Evolutionary conservation across 257 asterid species (phyloP), one percentile per base, ranked within the genome.

Genomic region (Striga asiatica): DNA sequence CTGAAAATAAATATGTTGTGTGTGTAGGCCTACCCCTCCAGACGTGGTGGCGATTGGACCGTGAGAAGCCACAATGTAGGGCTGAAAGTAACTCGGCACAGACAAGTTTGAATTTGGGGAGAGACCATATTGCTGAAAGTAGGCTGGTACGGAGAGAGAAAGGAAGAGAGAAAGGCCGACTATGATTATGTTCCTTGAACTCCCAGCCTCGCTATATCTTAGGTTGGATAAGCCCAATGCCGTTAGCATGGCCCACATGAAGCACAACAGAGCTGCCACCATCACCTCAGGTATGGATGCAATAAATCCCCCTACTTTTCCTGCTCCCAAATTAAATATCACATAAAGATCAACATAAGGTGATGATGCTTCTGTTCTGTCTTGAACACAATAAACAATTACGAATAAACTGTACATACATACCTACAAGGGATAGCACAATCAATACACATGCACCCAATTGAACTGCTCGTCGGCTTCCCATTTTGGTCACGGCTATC

Each of bases 401-500:
- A 34, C 8, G 12, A 4, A 34, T 3, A 5, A 34, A 8, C 2
- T 13, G 3, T 34, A 16, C 6, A 16, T 1, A 61, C 71, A 23
- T 74, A 92, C 95, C 97, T 50, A 92, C 63, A 16, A 84, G 84
- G 21, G 99, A 92, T 37, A 92, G 80, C 60, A 68, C 66, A 42
- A 92, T 81, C 74, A 92, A 64, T 60, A 81, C 62, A 55, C 81
- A 70, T 14, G 94, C 97, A 47, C 99, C 99, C 75, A 88, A 64
- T 66, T 83, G 88, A 18, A 92, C 82, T 21, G 93, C 97, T 76
- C 84, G 70, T 6, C 99, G 97, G 64, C 99, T 92, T 61, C 99
- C 99, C 95, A 92, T 79, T 80, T 92, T 92, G 11, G 97, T 92
- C n/a, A 92, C 97, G 29, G 95, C 99, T 65, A 92, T 83, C 38